phyloP scores from a whole-genome alignment of 2,329 filamentous ascomycete genomes.

The Torrubiella hemipterigena region DNA sequence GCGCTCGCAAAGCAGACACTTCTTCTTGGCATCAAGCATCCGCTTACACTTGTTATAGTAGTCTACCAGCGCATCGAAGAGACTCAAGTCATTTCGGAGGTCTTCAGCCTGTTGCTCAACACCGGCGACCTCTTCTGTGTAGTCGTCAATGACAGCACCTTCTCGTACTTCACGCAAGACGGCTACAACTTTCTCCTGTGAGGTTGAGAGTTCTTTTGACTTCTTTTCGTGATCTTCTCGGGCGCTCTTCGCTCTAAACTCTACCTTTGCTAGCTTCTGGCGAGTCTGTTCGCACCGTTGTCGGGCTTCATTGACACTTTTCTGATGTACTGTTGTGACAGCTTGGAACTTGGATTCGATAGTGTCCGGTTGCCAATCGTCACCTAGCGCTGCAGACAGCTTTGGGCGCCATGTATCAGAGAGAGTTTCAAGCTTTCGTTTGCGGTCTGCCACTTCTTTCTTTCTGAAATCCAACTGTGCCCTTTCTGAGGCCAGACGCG shows the following conservation, averaged over 20 bases:
- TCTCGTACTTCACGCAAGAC: constrained; percentile 34
- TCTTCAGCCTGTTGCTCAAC: constrained; percentile 47
- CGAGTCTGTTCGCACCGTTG: constrained; percentile 57
- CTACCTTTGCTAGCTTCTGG: constrained; percentile 64
- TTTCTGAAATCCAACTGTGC: constrained; percentile 75
- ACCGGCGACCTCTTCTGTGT: constrained; percentile 35
- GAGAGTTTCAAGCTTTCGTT: constrained; percentile 67
- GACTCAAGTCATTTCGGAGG: constrained; percentile 53
- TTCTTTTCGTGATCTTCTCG: constrained; percentile 55
- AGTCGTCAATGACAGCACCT: constrained; percentile 39
- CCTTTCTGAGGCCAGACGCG: constrained; percentile 66
- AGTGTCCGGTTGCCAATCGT: constrained; percentile 54
- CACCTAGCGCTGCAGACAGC: constrained; percentile 51
- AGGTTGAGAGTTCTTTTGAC: constrained; percentile 47
- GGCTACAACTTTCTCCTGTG: constrained; percentile 42
- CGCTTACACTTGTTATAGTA: constrained; percentile 61
- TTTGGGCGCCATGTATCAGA: constrained; percentile 61
- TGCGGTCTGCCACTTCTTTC: constrained; percentile 64
- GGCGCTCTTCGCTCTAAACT: constrained; percentile 56
- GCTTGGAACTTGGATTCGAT: constrained; percentile 62
- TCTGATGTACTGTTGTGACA: constrained; percentile 43
- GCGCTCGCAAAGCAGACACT: constrained; percentile 66
- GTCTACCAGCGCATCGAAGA: constrained; percentile 55
- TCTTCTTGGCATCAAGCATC: constrained; percentile 53
- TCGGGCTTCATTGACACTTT: constrained; percentile 51